A percentile compares a stretch with the other conserved stretches of the same genome.
Conservation (phyloP, 176 grass and related monocot genomes). For the Avena sativa region DNA sequence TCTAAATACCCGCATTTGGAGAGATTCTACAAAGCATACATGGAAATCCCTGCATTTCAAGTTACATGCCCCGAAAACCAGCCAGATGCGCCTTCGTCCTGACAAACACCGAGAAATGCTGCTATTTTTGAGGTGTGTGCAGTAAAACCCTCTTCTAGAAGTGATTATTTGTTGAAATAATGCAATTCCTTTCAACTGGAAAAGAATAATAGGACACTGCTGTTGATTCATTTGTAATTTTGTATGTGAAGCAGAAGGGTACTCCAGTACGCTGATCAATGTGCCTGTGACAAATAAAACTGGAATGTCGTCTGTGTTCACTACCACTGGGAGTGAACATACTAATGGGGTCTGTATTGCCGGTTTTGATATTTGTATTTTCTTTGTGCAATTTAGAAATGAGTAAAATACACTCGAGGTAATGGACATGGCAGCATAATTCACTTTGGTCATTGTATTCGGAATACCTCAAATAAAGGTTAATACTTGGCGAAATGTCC, state of each 20-base stretch:
- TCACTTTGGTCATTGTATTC: too few relatives aligned
- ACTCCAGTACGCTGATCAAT: background rate
- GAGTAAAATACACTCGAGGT: background rate
- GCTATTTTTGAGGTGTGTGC: background rate
- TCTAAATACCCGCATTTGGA: conserved; percentile 65
- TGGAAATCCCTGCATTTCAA: conserved; percentile 60
- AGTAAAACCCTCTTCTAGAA: background rate
- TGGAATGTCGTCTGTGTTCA: background rate
- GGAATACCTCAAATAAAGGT: too few relatives aligned
- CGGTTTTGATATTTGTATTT: background rate
- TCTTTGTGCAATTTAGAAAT: background rate
- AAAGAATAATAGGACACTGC: background rate
- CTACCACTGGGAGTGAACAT: background rate
- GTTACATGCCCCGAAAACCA: conserved; percentile 61
- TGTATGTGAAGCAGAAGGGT: background rate
- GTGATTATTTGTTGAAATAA: background rate
- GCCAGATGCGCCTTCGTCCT: conserved; percentile 50
- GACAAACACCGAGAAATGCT: background rate
- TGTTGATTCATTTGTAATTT: background rate
- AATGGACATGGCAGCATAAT: too few relatives aligned
- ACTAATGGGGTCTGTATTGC: background rate
- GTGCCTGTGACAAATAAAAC: background rate
- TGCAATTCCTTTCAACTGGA: background rate
- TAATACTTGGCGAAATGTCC: too few relatives aligned
- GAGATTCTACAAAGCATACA: conserved; percentile 65